phyloP scores from a whole-genome alignment of 768 basidiomycete species.

The Rhodotorula taiwanensis region DNA sequence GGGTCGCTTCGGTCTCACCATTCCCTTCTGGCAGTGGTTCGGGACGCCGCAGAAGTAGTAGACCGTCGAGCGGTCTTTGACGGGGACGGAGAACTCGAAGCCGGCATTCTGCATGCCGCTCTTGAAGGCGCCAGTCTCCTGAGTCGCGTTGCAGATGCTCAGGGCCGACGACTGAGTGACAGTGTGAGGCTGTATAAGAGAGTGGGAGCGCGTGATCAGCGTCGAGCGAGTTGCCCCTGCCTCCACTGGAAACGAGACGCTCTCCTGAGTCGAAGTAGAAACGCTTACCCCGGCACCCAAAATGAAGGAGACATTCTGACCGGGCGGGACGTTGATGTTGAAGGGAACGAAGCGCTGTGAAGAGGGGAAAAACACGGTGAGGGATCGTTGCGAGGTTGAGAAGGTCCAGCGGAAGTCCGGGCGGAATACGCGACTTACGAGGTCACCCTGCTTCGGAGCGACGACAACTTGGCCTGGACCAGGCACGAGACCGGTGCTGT shows the following conservation, averaged over 20 bases:
- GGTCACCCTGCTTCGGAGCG: slow-evolving; percentile 30
- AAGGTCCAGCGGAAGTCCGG: not conserved
- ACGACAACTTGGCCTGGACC: slow-evolving; percentile 22
- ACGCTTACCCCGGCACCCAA: slow-evolving; percentile 56
- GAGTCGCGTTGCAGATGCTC: slow-evolving; percentile 65
- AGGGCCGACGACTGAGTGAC: slow-evolving; percentile 70
- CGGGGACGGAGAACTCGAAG: slow-evolving; percentile 10
- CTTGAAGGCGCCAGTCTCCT: slow-evolving; percentile 52
- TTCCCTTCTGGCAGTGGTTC: slow-evolving; percentile 62
- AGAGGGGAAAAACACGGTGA: not conserved
- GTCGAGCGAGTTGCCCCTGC: not conserved
- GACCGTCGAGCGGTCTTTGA: slow-evolving; percentile 2
- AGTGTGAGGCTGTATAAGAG: slow-evolving; percentile 57
- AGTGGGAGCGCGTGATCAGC: not conserved
- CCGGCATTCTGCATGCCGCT: slow-evolving; percentile 58
- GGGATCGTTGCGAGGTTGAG: not conserved
- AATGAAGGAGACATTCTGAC: slow-evolving; percentile 10
- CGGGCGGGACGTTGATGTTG: slow-evolving; percentile 13
- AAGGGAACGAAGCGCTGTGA: slow-evolving; percentile 19
- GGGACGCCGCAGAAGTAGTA: slow-evolving; percentile 56
- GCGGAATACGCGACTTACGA: slow-evolving; percentile 16
- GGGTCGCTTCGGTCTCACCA: slow-evolving; percentile 6
- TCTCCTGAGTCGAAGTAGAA: too few species aligned
- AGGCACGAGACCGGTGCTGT: slow-evolving; percentile 5
- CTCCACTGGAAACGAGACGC: too few species aligned